phyloP scores from a whole-genome alignment of 257 asterid species.

The Pogostemon cablin region DNA sequence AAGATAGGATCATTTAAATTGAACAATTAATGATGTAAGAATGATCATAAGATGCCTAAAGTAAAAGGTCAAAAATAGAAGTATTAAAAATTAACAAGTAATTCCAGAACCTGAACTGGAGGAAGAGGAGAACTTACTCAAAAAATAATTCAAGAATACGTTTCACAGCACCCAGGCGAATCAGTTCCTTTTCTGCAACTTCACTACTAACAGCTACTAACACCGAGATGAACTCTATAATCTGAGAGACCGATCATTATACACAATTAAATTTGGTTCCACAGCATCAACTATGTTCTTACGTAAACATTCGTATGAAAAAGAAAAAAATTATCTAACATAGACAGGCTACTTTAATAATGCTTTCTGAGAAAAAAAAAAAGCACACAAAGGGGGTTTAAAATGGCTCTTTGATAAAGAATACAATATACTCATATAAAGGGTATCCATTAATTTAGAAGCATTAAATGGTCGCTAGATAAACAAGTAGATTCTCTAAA shows the following conservation, averaged over 20 bases:
- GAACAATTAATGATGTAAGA: constrained; percentile 17
- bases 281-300: constrained; percentile 23
- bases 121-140: constrained; percentile 56
- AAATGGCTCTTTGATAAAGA: constrained; percentile 6
- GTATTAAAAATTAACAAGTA: constrained; percentile 23
- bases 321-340: neutral
- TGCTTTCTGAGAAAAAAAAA: constrained; percentile 9
- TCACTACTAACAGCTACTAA: constrained; percentile 74
- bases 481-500: neutral
- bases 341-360: constrained; percentile 1
- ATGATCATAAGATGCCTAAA: neutral
- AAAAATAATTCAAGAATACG: constrained; percentile 70
- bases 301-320: neutral
- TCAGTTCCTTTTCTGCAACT: constrained; percentile 86
- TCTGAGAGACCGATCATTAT: constrained; percentile 51
- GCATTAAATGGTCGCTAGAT: constrained; percentile 5
- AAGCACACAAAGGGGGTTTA: constrained; percentile 7
- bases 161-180: constrained; percentile 71
- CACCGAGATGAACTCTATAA: constrained; percentile 88
- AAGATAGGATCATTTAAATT: constrained; percentile 46
- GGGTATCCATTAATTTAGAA: neutral
- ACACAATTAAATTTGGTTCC: constrained; percentile 34
- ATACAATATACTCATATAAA: neutral
- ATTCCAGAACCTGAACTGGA: constrained; percentile 9
- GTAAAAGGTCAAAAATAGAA: neutral